Evolutionary conservation across 257 asterid species (phyloP), one percentile per base, ranked within the genome.

Genomic region (Fraxinus cuspidata): DNA sequence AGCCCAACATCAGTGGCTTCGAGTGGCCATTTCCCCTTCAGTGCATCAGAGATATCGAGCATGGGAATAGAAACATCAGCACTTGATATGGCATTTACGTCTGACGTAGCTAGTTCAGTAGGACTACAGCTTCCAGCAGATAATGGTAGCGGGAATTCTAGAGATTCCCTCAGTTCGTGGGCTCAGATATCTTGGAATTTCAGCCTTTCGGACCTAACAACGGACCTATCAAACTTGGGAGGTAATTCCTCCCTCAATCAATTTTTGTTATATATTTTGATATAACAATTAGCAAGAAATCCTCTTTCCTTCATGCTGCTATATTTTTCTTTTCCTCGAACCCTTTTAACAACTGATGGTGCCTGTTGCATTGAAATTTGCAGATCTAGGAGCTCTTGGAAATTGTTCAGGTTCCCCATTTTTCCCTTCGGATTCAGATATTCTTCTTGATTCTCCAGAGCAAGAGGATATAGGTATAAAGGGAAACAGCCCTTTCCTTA

Each of bases 1-100:
- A 94, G 97, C 94, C 97, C 97, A 29, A 85, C 97, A 49, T 91
- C 97, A 70, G 97, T 90, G 64, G 96, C 97, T 32, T 94, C 98
- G 13, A 91, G 96, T 72, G 97, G 97, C 51, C 98, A 91, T 85
- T 94, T 94, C 60, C 97, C 96, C 25, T 94, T 94, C 74, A 86
- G 90, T 53, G 81, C 97, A 51, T 90, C 99, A 2, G 97, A 92
- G 28, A 94, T 94, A 47, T 87, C 96, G 0, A 94, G 96, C 76
- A 88, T 92, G 78, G 99, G 94, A 58, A 92, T 91, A 44, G 99
- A 94, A 71, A 78, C 94, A 44, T 87, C 97, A 10, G 93, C 83
- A 28, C 97, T 94, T 5, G 99, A 92, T 84, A 83, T 90, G 1
- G 90, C 96, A 72, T 94, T 92, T 86, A 88, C 95, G 2, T 87